Evolutionary conservation across 352 stramenopile genomes (phyloP), one percentile per base, ranked within the genome.

Genomic region (Phytopythium ostracodes): DNA sequence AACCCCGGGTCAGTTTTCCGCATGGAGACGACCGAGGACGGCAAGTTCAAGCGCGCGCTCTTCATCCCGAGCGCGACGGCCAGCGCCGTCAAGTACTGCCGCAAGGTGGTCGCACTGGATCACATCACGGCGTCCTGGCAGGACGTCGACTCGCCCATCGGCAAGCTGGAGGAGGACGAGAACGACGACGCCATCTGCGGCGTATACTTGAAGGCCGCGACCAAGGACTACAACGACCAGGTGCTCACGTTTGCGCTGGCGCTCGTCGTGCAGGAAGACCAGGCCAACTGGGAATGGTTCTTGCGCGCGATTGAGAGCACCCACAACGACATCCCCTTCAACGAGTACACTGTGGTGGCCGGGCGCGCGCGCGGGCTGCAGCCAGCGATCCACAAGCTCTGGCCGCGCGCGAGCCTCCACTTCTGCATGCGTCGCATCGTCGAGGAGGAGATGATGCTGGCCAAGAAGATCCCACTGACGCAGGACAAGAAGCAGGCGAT

Each of bases 201-300:
- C 14, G 75, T 92, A 12, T 92, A 89, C 43, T 36, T 92, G 25
- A 89, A 88, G 59, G 83, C 83, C 4, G 70, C 72, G n/a, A 84
- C 73, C 0, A 90, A 91, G 59, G 84, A 91, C 55, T 83, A 76
- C n/a, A 91, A 89, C 59, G 82, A 92, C 59, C 69, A 85, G 29
- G 72, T 86, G 11, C 40, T 92, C 0, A 79, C 81, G 2, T 84
- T 92, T 25, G 81, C 84, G 0, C 61, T 91, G 36, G 84, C 84
- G 31, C 73, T 92, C 24, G 84, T 92, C 24, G 71, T 63, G 15
- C 70, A 85, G 29, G 84, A 92, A 63, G 77, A 80, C 47, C 71
- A 90, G 65, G 52, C 73, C 18, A 90, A 81, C 66, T 92, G 84
- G 84, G 81, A 84, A 59, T 92, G 84, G 84, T 92, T 92, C 53